Percentiles rank a stretch among this genome's conserved stretches.
Evolutionary conservation across 2,329 filamentous ascomycete genomes (phyloP).

Genomic region (Eutypa lata): DNA sequence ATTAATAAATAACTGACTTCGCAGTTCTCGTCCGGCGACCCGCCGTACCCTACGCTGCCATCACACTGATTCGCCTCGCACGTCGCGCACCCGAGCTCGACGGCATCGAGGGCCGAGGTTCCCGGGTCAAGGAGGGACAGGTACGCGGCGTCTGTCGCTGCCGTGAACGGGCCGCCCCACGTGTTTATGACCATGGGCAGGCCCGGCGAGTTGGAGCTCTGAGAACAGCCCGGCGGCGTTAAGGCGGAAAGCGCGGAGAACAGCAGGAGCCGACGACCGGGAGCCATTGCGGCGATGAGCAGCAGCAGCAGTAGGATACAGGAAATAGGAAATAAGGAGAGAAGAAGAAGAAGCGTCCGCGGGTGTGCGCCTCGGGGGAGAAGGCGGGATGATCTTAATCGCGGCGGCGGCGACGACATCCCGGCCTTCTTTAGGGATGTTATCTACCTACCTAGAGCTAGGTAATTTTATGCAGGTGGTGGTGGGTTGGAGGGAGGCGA

Average conservation of each 20-base stretch:
- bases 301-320: background rate
- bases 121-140: constrained; percentile 28
- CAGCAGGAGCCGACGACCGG: too few species aligned
- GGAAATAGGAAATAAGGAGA: background rate
- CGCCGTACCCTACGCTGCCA: constrained; percentile 52
- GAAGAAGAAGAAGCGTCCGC: too few species aligned
- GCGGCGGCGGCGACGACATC: too few species aligned
- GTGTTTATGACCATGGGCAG: constrained; percentile 53
- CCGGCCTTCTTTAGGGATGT: too few species aligned
- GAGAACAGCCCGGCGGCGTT: constrained; percentile 7
- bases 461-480: too few species aligned
- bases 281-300: background rate
- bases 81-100: constrained; percentile 47
- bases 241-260: constrained; percentile 8
- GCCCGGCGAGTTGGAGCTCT: constrained; percentile 28
- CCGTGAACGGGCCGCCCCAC: constrained; percentile 50
- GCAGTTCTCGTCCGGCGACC: constrained; percentile 53
- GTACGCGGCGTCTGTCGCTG: constrained; percentile 50
- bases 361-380: too few species aligned
- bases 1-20: constrained; percentile 30
- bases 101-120: constrained; percentile 45
- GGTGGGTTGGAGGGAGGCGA: too few species aligned
- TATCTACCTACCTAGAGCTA: too few species aligned
- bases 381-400: too few species aligned
- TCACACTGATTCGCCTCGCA: constrained; percentile 54